Percentiles rank a stretch among this genome's conserved stretches.
Evolutionary conservation across 768 basidiomycete genomes (phyloP).

Genomic region (Trametes meyenii): DNA sequence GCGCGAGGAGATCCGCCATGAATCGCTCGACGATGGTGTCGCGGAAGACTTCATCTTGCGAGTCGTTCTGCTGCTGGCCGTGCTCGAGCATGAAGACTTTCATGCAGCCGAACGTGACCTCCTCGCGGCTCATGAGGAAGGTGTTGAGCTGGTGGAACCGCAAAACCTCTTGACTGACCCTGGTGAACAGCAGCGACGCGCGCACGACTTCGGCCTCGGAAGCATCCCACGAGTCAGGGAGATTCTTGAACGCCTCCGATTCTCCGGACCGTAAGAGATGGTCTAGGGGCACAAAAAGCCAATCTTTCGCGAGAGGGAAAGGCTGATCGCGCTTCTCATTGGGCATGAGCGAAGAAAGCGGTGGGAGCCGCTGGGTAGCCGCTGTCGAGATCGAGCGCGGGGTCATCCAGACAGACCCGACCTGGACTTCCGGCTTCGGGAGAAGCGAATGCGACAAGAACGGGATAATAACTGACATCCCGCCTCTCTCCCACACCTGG

Average conservation of each 20-base stretch:
- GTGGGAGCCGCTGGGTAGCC: slow-evolving; percentile 55
- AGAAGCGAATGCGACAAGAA: slow-evolving; percentile 57
- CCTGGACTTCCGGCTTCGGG: slow-evolving; percentile 41
- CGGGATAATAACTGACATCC: slow-evolving; percentile 54
- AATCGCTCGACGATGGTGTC: slow-evolving; percentile 61
- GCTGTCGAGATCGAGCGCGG: slow-evolving; percentile 57
- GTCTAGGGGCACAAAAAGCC: slow-evolving; percentile 70
- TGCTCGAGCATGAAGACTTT: slow-evolving; percentile 97
- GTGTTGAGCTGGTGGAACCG: slow-evolving; percentile 42
- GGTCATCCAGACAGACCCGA: slow-evolving; percentile 55
- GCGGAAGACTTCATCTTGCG: slow-evolving; percentile 74
- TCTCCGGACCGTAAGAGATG: slow-evolving; percentile 82
- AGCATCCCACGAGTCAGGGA: slow-evolving; percentile 74
- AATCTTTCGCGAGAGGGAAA: slow-evolving; percentile 61
- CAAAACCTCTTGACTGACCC: slow-evolving; percentile 50
- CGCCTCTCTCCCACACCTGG: slow-evolving; percentile 54
- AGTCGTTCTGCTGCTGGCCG: slow-evolving; percentile 49
- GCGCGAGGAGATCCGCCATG: slow-evolving; percentile 62
- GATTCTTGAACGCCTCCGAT: slow-evolving; percentile 64
- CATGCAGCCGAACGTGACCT: slow-evolving; percentile 80
- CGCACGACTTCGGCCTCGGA: slow-evolving; percentile 80
- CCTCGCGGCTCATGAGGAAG: slow-evolving; percentile 53
- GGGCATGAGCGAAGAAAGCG: slow-evolving; percentile 12
- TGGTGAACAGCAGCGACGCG: slow-evolving; percentile 64
- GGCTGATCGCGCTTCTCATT: slow-evolving; percentile 20